Conservation (phyloP, 768 basidiomycete genomes). For the Boletus reticuloceps region DNA sequence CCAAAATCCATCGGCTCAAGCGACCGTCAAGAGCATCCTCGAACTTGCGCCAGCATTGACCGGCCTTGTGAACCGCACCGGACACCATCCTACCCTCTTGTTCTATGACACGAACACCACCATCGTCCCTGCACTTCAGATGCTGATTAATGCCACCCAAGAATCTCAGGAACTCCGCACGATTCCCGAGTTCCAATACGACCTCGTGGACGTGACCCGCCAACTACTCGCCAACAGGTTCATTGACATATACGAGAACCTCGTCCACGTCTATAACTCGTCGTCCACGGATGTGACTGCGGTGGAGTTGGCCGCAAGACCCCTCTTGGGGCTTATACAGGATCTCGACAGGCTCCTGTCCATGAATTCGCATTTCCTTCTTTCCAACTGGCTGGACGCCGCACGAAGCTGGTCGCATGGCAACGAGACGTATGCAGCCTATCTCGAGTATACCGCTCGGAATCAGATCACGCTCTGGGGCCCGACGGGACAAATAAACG, state of each 20-base stretch:
- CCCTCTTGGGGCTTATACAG: slow-evolving; percentile 30
- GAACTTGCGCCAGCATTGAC: slow-evolving; percentile 35
- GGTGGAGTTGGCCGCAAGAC: slow-evolving; percentile 22
- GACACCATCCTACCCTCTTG: slow-evolving; percentile 33
- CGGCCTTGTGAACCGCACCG: slow-evolving; percentile 34
- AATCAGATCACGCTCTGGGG: slow-evolving; percentile 47
- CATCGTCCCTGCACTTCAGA: slow-evolving; percentile 75
- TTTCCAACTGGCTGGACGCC: slow-evolving; percentile 36
- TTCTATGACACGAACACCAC: slow-evolving; percentile 46
- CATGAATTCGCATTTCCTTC: slow-evolving; percentile 32
- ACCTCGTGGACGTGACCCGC: slow-evolving; percentile 39
- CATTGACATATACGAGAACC: slow-evolving; percentile 31
- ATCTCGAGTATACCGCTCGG: slow-evolving; percentile 38
- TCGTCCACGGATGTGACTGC: slow-evolving; percentile 15
- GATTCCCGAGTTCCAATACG: slow-evolving; percentile 36
- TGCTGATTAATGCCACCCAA: slow-evolving; percentile 45
- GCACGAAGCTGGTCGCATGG: slow-evolving; percentile 31
- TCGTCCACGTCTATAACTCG: slow-evolving; percentile 30
- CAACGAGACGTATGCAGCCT: slow-evolving; percentile 31
- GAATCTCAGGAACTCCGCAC: slow-evolving; percentile 12
- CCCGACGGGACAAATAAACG: slow-evolving; percentile 39
- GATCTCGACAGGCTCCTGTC: slow-evolving; percentile 36
- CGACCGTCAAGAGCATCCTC: slow-evolving; percentile 37
- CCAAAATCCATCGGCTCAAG: slow-evolving; percentile 30
- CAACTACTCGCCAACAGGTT: slow-evolving; percentile 40